Evolutionary conservation across 306 rosid species (phyloP).

Genomic region (Malus sieversii): DNA sequence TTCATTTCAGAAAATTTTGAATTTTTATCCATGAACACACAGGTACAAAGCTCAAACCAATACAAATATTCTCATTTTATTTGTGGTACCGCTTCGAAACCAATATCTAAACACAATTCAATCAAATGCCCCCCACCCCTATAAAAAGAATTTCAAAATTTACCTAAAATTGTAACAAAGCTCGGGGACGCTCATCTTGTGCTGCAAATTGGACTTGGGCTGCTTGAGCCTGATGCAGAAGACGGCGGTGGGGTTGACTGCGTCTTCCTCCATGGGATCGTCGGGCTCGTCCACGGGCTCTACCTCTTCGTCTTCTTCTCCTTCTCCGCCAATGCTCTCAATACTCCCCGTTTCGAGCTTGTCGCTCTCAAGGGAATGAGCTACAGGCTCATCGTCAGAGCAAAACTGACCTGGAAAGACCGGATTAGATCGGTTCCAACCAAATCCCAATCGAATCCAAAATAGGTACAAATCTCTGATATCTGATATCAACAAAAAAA

Average conservation of each 20-base stretch:
- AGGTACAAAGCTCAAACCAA: neutral
- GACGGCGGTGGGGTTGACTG: constrained; percentile 52
- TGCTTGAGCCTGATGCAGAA: constrained; percentile 66
- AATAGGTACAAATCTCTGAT: no score
- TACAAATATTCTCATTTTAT: neutral
- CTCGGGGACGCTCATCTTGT: constrained; percentile 83
- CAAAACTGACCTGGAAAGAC: no score
- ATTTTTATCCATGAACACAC: neutral
- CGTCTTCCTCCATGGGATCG: constrained; percentile 68
- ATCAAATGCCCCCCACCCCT: neutral
- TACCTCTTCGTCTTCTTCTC: constrained; percentile 20
- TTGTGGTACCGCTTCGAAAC: neutral
- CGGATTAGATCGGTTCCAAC: no score
- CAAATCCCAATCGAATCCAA: no score
- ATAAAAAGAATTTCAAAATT: neutral
- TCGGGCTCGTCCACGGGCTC: constrained; percentile 20
- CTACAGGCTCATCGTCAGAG: constrained; percentile 46
- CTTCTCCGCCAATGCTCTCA: neutral
- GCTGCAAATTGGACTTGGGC: constrained; percentile 59
- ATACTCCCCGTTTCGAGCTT: constrained; percentile 26
- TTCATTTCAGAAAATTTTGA: neutral
- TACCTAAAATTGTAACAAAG: constrained; percentile 95
- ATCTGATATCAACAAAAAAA: no score
- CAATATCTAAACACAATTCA: neutral
- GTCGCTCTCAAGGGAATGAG: constrained; percentile 41